Percentiles rank a stretch among this genome's conserved stretches.
Evolutionary conservation across 2,329 filamentous ascomycete species (phyloP).

Genomic region (Fonsecaea erecta): DNA sequence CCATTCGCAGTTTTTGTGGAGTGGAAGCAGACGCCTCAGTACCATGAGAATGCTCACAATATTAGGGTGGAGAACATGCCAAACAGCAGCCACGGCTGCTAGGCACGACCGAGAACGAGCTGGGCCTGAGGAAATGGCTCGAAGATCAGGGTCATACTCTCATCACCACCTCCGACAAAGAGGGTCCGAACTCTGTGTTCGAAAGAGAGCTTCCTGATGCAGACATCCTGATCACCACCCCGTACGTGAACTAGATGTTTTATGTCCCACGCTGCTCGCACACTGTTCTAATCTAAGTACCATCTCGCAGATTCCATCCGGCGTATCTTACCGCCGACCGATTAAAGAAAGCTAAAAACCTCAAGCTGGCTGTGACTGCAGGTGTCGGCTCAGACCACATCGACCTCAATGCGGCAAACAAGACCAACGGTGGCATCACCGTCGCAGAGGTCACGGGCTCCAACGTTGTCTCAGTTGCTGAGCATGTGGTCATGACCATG

Average conservation of each 20-base stretch:
- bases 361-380: constrained; percentile 95
- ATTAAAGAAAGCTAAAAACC: constrained; percentile 96
- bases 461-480: constrained; percentile 97
- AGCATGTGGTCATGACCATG: constrained; percentile 99
- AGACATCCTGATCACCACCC: constrained; percentile 98
- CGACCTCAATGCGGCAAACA: constrained; percentile 95
- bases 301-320: constrained; percentile 80
- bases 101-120: constrained; percentile 97
- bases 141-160: constrained; percentile 96
- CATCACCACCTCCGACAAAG: constrained; percentile 97
- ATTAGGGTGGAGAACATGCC: constrained; percentile 78
- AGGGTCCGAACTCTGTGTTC: constrained; percentile 88
- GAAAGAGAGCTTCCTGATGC: constrained; percentile 95
- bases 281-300: constrained; percentile 9
- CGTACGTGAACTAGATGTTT: constrained; percentile 56
- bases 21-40: constrained; percentile 7
- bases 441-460: constrained; percentile 97
- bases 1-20: neutral
- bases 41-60: neutral
- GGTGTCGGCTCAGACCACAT: constrained; percentile 99
- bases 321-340: constrained; percentile 97
- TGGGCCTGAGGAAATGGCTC: constrained; percentile 95
- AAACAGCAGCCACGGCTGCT: constrained; percentile 84
- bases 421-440: constrained; percentile 95
- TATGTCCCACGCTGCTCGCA: constrained; percentile 25